Conservation (phyloP, 768 basidiomycete genomes). For the Mycena vitilis region DNA sequence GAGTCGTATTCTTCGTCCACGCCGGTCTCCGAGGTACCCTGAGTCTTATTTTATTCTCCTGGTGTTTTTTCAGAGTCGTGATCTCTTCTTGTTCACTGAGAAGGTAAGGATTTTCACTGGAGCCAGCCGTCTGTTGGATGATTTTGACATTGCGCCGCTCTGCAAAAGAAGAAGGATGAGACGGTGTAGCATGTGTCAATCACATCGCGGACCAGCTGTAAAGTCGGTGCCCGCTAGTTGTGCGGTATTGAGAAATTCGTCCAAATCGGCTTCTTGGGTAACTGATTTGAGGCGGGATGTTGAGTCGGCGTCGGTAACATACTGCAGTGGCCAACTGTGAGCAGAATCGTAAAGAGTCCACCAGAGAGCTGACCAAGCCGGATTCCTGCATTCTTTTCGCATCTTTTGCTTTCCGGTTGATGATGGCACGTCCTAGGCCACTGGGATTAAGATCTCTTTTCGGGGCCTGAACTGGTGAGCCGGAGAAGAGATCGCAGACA, state of each 20-base stretch:
- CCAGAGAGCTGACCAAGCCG: conserved; percentile 65
- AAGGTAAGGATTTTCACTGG: conserved; percentile 85
- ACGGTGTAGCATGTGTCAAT: neutral
- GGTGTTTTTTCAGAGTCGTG: conserved; percentile 78
- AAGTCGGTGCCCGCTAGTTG: conserved; percentile 96
- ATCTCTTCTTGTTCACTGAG: conserved; percentile 86
- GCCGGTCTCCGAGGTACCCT: conserved; percentile 90
- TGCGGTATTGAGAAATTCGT: conserved; percentile 95
- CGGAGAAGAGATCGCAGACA: neutral
- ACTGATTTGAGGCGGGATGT: conserved; percentile 85
- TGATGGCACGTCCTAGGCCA: conserved; percentile 94
- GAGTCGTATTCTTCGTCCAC: conserved; percentile 87
- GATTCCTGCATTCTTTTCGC: conserved; percentile 70
- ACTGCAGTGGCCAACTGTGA: conserved; percentile 55
- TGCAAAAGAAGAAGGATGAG: conserved; percentile 42
- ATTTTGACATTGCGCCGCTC: conserved; percentile 87
- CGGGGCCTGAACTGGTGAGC: conserved; percentile 56
- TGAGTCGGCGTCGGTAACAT: conserved; percentile 78
- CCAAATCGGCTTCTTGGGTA: conserved; percentile 95
- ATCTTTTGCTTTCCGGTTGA: conserved; percentile 90
- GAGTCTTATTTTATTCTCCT: conserved; percentile 77
- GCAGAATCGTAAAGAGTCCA: conserved; percentile 21
- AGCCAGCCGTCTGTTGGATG: conserved; percentile 66
- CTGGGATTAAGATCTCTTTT: conserved; percentile 77
- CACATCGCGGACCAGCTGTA: conserved; percentile 78